Evolutionary conservation across 1,284 basidiomycete genomes (phyloP).

Genomic region (Hymenochaete sp.): DNA sequence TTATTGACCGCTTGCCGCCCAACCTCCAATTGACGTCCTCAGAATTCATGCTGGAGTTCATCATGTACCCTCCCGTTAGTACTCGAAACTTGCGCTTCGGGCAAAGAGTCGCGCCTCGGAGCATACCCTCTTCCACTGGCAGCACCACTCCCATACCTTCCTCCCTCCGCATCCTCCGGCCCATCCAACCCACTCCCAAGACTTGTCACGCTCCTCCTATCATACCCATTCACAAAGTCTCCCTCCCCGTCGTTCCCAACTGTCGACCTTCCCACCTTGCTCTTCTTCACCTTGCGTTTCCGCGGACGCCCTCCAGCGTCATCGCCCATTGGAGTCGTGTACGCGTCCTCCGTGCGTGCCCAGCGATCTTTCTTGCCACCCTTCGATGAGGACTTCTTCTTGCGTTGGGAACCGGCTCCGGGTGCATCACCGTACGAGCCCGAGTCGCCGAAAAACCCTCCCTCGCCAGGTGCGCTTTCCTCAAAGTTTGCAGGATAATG

Average conservation of each 20-base stretch:
- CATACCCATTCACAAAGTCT: conserved; percentile 36
- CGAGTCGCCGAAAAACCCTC: conserved; percentile 22
- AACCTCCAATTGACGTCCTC: no score
- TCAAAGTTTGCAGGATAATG: conserved; percentile 77
- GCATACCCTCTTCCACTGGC: no score
- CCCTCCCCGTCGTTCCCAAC: conserved; percentile 22
- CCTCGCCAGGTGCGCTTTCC: conserved; percentile 36
- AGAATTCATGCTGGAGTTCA: conserved; percentile 44
- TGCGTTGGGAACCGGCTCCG: conserved; percentile 15
- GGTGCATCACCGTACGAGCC: neutral
- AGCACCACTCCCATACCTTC: conserved; percentile 52
- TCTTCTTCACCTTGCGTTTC: conserved; percentile 41
- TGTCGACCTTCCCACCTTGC: conserved; percentile 30
- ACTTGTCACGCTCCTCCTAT: conserved; percentile 34
- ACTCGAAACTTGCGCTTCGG: conserved; percentile 18
- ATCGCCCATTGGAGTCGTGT: conserved; percentile 44
- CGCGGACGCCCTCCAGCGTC: conserved; percentile 45
- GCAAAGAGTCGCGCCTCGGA: conserved; percentile 19
- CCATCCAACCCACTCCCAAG: conserved; percentile 21
- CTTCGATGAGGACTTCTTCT: conserved; percentile 44
- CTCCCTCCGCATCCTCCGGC: conserved; percentile 66
- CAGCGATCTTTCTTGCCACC: conserved; percentile 77
- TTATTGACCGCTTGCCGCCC: no score
- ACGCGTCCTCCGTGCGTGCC: conserved; percentile 77
- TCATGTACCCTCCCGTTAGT: conserved; percentile 26